Conservation (phyloP, 192 early-diverging fungal species). For the Gryganskiella cystojenkinii region DNA sequence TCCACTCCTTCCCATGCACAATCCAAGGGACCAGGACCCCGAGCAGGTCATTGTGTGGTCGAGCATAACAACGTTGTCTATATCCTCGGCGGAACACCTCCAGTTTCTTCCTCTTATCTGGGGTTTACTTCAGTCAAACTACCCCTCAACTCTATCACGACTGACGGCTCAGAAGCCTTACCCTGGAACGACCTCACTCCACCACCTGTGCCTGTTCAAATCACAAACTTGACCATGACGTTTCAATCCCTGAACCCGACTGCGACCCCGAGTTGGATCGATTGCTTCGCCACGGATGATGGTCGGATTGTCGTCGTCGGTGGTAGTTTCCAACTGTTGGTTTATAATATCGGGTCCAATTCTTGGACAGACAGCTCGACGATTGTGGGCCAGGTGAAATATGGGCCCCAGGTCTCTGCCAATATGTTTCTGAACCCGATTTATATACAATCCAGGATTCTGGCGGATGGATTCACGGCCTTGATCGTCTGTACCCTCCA, state of each 20-base stretch:
- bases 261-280: constrained; percentile 31
- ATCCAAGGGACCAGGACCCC: constrained; percentile 33
- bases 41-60: constrained; percentile 43
- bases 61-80: constrained; percentile 34
- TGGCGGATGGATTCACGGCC: constrained; percentile 37
- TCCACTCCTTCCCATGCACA: constrained; percentile 10
- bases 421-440: constrained; percentile 38
- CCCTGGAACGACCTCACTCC: constrained; percentile 34
- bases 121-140: constrained; percentile 42
- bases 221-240: constrained; percentile 45
- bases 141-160: constrained; percentile 6
- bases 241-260: neutral
- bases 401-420: constrained; percentile 18
- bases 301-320: constrained; percentile 44
- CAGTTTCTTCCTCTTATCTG: constrained; percentile 20
- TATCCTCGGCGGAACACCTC: constrained; percentile 41
- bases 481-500: constrained; percentile 44
- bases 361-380: constrained; percentile 16
- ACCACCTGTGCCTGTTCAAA: constrained; percentile 36
- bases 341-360: constrained; percentile 12
- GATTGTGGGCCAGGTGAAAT: constrained; percentile 1
- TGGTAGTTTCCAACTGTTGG: constrained; percentile 26
- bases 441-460: constrained; percentile 38
- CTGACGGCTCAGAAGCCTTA: constrained; percentile 3
- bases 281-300: constrained; percentile 49